A percentile compares a stretch with the other conserved stretches of the same genome.
These are phyloP conservation scores for Moesziomyces parantarcticus DNA, from an alignment of 1,284 basidiomycete genomes.

Conservation along the genomic window DNA sequence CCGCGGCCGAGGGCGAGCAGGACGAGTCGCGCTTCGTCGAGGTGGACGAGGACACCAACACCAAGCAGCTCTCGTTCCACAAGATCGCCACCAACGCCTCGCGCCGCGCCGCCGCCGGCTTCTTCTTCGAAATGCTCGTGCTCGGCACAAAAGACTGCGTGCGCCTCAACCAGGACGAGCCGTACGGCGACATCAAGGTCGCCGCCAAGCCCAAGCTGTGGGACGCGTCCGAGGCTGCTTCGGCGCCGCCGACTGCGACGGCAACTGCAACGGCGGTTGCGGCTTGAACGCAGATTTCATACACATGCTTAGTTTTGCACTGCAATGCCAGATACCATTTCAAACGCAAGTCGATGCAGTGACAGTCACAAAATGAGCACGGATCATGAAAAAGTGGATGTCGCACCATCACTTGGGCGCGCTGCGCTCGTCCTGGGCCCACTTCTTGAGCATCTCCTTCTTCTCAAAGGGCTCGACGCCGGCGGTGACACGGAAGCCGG, in stretches of 20 bases:
- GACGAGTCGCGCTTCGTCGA: conserved; percentile 48
- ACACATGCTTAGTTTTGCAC: neutral
- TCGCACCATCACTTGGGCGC: neutral
- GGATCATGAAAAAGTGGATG: too few species aligned
- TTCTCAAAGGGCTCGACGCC: conserved; percentile 75
- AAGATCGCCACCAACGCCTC: conserved; percentile 82
- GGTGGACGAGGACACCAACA: conserved; percentile 20
- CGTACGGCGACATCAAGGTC: conserved; percentile 87
- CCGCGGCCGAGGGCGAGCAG: neutral
- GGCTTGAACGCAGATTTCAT: neutral
- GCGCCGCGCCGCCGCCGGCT: conserved; percentile 87
- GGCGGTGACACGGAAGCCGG: conserved; percentile 76
- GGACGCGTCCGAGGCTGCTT: conserved; percentile 30
- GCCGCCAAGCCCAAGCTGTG: conserved; percentile 81
- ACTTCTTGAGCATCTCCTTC: conserved; percentile 49
- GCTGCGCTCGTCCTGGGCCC: conserved; percentile 22
- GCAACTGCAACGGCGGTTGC: conserved; percentile 4
- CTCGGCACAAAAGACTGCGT: conserved; percentile 91
- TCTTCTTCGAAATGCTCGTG: conserved; percentile 97
- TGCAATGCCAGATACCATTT: conserved; percentile 1
- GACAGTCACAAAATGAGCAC: neutral
- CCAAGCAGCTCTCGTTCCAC: conserved; percentile 77
- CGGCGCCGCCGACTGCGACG: conserved; percentile 1
- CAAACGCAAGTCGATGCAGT: neutral
- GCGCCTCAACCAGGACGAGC: conserved; percentile 76